Conservation (phyloP, 306 rosid genomes). For the Geum urbanum region DNA sequence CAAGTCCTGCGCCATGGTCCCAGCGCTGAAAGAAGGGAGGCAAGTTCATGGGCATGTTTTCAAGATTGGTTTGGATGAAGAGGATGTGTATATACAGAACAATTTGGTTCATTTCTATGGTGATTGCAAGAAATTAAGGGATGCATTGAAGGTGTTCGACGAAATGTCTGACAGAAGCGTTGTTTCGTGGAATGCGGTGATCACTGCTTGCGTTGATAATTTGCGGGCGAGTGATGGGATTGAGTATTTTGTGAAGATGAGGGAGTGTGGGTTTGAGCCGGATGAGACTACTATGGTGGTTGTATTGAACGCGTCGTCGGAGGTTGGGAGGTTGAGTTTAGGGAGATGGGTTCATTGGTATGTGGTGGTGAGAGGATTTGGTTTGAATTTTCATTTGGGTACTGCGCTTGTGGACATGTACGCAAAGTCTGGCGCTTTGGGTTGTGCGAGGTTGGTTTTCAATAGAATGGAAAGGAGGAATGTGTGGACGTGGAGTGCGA, state of each 20-base stretch:
- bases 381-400: constrained; percentile 56
- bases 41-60: constrained; percentile 55
- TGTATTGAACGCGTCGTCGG: constrained; percentile 60
- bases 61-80: constrained; percentile 55
- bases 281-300: constrained; percentile 85
- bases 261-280: constrained; percentile 56
- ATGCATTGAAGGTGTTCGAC: constrained; percentile 54
- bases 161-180: constrained; percentile 57
- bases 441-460: constrained; percentile 53
- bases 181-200: constrained; percentile 81
- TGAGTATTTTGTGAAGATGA: constrained; percentile 56
- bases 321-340: constrained; percentile 73
- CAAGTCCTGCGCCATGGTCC: constrained; percentile 52
- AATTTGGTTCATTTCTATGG: constrained; percentile 64
- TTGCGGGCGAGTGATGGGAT: constrained; percentile 45
- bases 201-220: constrained; percentile 71
- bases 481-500: constrained; percentile 97
- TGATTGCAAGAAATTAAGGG: constrained; percentile 48
- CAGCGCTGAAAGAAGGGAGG: constrained; percentile 47
- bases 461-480: constrained; percentile 51
- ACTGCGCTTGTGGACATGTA: constrained; percentile 89
- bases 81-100: constrained; percentile 68
- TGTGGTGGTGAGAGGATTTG: constrained; percentile 53
- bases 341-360: constrained; percentile 78
- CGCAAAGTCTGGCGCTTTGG: constrained; percentile 67